Conservation (phyloP, 1,284 basidiomycete genomes). For the Afroboletus lepidellus region DNA sequence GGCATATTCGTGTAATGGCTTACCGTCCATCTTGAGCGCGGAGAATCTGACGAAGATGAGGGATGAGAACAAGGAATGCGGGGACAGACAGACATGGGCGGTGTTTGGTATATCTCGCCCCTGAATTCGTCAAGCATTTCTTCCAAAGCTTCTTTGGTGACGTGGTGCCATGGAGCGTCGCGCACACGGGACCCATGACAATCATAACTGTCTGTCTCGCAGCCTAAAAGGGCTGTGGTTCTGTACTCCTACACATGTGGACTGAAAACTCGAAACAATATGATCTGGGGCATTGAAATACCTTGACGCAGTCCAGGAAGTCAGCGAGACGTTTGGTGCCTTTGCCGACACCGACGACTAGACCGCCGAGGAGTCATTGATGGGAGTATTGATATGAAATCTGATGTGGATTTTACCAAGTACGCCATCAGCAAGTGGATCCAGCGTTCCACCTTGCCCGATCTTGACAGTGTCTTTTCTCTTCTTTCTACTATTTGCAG, state of each 20-base stretch:
- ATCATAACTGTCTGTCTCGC: conserved; percentile 95
- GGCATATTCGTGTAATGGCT: conserved; percentile 94
- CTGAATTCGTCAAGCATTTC: conserved; percentile 73
- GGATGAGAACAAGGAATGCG: conserved; percentile 7
- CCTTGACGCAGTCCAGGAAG: conserved; percentile 93
- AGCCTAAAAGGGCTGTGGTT: conserved; percentile 89
- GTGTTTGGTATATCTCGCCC: conserved; percentile 87
- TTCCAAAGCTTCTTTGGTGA: conserved; percentile 79
- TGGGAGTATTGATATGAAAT: conserved; percentile 8
- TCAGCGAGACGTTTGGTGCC: conserved; percentile 87
- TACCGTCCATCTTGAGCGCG: conserved; percentile 97
- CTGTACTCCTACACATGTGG: conserved; percentile 73
- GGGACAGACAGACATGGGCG: conserved; percentile 73
- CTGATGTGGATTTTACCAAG: conserved; percentile 50
- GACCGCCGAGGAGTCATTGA: conserved; percentile 7
- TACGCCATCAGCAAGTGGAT: conserved; percentile 95
- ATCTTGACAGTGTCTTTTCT: conserved; percentile 64
- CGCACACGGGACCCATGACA: conserved; percentile 79
- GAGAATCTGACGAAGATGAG: conserved; percentile 70
- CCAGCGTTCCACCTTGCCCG: conserved; percentile 92
- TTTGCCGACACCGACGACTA: conserved; percentile 88
- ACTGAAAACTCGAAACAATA: conserved; percentile 17
- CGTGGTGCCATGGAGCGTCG: conserved; percentile 78
- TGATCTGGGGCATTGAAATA: conserved; percentile 30
- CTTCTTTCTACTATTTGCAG: conserved; percentile 42